Evolutionary conservation across 768 basidiomycete species (phyloP).

Genomic region (Phaeotremella fagi): DNA sequence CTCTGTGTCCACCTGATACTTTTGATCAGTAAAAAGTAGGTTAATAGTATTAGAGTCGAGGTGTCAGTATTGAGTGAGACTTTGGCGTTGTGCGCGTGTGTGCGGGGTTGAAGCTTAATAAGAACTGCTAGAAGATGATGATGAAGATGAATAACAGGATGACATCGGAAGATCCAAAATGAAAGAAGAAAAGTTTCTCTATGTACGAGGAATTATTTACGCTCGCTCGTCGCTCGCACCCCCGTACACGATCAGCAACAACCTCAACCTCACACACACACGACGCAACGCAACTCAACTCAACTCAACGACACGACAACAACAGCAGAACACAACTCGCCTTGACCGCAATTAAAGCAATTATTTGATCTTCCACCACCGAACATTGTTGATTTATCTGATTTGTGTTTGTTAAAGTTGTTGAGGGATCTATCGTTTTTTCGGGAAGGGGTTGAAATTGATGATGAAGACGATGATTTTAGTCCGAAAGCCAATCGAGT

Average conservation of each 20-base stretch:
- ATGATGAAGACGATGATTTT: not conserved
- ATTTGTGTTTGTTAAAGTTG: not conserved
- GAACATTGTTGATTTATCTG: constrained; percentile 31
- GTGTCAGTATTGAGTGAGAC: too few relatives aligned
- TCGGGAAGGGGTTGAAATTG: not conserved
- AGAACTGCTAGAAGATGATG: not conserved
- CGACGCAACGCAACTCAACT: constrained; percentile 6
- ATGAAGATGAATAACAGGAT: not conserved
- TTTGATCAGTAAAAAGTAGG: too few relatives aligned
- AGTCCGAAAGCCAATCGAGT: not conserved
- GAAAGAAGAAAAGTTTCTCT: not conserved
- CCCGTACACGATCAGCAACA: not conserved
- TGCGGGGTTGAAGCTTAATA: not conserved
- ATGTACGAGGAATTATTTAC: not conserved
- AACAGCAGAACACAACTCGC: constrained; percentile 39
- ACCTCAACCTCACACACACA: constrained; percentile 1
- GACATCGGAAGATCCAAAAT: not conserved
- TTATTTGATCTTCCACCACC: constrained; percentile 36
- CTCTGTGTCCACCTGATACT: too few relatives aligned
- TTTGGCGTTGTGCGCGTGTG: not conserved
- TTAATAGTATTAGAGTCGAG: too few relatives aligned
- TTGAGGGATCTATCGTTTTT: not conserved
- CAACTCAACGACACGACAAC: constrained; percentile 15
- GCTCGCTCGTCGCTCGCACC: constrained; percentile 2
- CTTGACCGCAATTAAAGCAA: constrained; percentile 43